Evolutionary conservation across 148 eudicot genomes (phyloP).

Genomic region (Bassia scoparia): DNA sequence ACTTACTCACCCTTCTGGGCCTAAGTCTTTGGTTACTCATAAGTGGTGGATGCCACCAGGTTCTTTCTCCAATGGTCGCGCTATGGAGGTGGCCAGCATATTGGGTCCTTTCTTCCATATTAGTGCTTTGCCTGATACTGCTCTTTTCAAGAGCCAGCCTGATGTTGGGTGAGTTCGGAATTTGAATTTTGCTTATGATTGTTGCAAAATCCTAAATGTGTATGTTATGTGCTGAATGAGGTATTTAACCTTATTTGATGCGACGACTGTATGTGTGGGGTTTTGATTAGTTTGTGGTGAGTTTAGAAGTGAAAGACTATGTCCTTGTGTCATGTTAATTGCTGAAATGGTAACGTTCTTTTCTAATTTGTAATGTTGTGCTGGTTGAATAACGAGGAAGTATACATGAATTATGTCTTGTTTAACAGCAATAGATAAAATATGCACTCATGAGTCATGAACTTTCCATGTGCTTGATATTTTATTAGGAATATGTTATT

Average conservation of each 20-base stretch:
- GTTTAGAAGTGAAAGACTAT: neutral
- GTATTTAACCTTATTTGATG: neutral
- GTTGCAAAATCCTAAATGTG: neutral
- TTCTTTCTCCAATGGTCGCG: slow-evolving; percentile 73
- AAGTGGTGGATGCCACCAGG: slow-evolving; percentile 93
- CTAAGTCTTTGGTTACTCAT: slow-evolving; percentile 69
- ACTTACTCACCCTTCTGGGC: slow-evolving; percentile 61
- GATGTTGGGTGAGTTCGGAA: slow-evolving; percentile 81
- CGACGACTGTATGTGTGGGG: neutral
- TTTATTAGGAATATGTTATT: neutral
- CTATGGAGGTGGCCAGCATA: slow-evolving; percentile 85
- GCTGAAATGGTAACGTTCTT: neutral
- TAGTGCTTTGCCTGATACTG: slow-evolving; percentile 86
- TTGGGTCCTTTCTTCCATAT: slow-evolving; percentile 93
- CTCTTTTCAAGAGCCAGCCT: slow-evolving; percentile 75
- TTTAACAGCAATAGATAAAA: neutral
- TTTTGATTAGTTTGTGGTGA: neutral
- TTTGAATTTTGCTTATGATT: neutral
- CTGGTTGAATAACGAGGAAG: no score
- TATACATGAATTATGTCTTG: neutral
- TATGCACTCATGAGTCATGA: neutral
- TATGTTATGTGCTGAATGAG: neutral
- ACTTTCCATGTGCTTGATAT: neutral
- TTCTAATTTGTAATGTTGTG: no score
- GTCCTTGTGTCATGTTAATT: neutral